Evolutionary conservation across 495 filamentous ascomycete species (phyloP).

Genomic region (Bryoglossum gracile): DNA sequence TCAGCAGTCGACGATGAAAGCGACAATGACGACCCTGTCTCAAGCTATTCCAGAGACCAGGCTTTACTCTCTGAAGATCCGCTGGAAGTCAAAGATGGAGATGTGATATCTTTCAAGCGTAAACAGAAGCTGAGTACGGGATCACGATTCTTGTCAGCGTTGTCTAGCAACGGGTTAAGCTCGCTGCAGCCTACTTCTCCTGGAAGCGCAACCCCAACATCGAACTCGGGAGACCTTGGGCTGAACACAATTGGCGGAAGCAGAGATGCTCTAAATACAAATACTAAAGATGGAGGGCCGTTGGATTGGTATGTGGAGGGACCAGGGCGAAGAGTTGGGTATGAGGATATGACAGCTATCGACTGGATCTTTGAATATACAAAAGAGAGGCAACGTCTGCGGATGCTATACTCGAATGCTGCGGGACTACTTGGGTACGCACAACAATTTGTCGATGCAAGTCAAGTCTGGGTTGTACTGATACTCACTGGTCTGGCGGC

Average conservation of each 20-base stretch:
- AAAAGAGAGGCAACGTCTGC: conserved; percentile 84
- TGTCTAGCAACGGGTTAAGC: conserved; percentile 10
- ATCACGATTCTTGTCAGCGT: conserved; percentile 16
- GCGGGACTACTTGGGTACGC: conserved; percentile 67
- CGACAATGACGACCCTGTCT: conserved; percentile 40
- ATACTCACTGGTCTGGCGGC: conserved; percentile 68
- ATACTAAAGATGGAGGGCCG: conserved; percentile 55
- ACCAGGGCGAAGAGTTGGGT: conserved; percentile 83
- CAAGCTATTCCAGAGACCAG: conserved; percentile 31
- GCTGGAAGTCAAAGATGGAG: conserved; percentile 39
- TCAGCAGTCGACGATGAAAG: conserved; percentile 28
- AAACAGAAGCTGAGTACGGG: conserved; percentile 53
- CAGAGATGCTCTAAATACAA: conserved; percentile 9
- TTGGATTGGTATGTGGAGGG: conserved; percentile 89
- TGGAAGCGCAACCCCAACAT: conserved; percentile 9
- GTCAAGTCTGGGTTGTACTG: conserved; percentile 86
- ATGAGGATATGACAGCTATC: conserved; percentile 95
- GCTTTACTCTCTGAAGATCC: conserved; percentile 41
- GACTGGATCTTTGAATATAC: conserved; percentile 99
- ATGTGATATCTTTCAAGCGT: conserved; percentile 75
- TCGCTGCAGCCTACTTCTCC: conserved; percentile 17
- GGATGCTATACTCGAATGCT: conserved; percentile 61
- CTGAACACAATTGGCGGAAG: conserved; percentile 6
- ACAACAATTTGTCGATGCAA: conserved; percentile 66
- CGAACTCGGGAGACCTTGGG: conserved; percentile 5